Percentiles rank a stretch among this genome's conserved stretches.
phyloP scores from a whole-genome alignment of 164 flowering plant genomes.

The Magnolia kwangsiensis region DNA sequence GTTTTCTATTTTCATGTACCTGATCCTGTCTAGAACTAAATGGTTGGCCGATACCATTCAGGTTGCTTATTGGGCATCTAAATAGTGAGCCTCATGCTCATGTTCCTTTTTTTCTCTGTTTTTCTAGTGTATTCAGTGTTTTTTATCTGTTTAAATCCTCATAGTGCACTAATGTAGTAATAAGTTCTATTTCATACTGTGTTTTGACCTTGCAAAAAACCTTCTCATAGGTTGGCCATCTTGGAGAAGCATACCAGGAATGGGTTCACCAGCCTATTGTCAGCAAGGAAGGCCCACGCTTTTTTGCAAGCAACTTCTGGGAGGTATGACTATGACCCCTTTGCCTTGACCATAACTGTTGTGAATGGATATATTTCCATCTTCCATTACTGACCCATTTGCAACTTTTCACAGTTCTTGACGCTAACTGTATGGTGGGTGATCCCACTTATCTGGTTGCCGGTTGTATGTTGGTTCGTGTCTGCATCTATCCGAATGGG shows the following conservation, averaged over 20 bases:
- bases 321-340: constrained; percentile 49
- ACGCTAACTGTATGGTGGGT: constrained; percentile 86
- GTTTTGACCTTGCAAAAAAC: not conserved
- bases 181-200: too few species aligned
- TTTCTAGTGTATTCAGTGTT: too few species aligned
- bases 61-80: too few species aligned
- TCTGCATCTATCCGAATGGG: constrained; percentile 54
- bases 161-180: too few species aligned
- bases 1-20: not conserved
- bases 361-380: not conserved
- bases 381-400: constrained; percentile 5
- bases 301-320: constrained; percentile 70
- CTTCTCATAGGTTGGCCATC: constrained; percentile 79
- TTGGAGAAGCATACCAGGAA: constrained; percentile 83
- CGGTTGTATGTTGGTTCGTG: constrained; percentile 56
- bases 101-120: too few species aligned
- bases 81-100: too few species aligned
- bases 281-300: constrained; percentile 82
- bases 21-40: not conserved
- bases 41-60: too few species aligned
- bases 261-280: constrained; percentile 98
- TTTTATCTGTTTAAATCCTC: too few species aligned
- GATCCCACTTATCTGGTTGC: constrained; percentile 72
- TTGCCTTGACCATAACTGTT: not conserved
- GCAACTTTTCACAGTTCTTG: constrained; percentile 48